Base-by-base conservation (phyloP, 164 flowering plant genomes). In the Nymphaea colorata region DNA sequence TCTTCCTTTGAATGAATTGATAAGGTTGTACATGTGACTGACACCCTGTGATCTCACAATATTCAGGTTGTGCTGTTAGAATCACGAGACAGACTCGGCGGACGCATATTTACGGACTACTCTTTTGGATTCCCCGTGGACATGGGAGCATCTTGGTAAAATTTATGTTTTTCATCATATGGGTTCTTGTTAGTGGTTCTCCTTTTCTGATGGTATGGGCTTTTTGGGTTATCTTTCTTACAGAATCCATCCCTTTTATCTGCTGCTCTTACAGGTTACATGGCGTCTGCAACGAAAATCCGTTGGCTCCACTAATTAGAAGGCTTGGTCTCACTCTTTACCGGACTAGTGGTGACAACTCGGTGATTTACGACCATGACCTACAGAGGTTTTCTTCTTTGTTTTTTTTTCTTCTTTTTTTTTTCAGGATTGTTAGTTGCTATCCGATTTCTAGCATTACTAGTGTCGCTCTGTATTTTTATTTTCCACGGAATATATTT, bases 261-360 rank as follows among this genome's bases (percentile, higher is more conserved):
- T 25, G 36, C 36, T 25, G 36, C 36, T 25, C 1, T 25, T 25
- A 25, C 85, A 93, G 96, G 98, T 71, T 93, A 41, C 98, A 93
- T 79, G 98, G 98, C 69, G 98, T 86, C 43, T 93, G 98, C 82
- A 86, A 93, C 79, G 96, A 93, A 81, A 93, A 93, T 76, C 90
- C 98, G 12, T 76, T 93, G 82, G 96, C 98, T 71, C 96, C 96
- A n/a, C 70, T 90, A 18, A 87, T 93, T 69, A 84, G 93, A 43
- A 67, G 73, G 60, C 77, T 90, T 57, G 96, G 92, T 72, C 98
- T 93, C 67, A 72, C 81, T 10, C 70, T 93, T 62, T 93, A 93
- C 69, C 91, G 96, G 60, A 93, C 98, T n/a, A 90, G 98, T 76
- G 95, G 91, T 53, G 98, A 93, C 70, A 74, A 93, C 76, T 93